Evolutionary conservation across 352 stramenopile genomes (phyloP).

Genomic region (Phytophthora ramorum): DNA sequence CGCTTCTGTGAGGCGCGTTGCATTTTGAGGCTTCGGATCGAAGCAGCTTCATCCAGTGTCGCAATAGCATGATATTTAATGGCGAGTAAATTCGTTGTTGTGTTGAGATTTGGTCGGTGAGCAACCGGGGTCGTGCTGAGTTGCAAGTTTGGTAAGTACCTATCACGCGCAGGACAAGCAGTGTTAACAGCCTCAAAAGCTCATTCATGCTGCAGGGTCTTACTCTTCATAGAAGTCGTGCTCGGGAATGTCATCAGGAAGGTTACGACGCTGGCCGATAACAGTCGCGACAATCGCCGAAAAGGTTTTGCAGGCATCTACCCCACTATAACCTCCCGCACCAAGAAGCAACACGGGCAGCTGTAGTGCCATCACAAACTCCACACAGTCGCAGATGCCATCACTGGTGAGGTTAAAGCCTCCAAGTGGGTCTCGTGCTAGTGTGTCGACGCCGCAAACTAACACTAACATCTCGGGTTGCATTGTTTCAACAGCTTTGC

Average conservation of each 20-base stretch:
- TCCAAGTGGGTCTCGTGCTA: conserved; percentile 48
- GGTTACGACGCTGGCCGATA: conserved; percentile 30
- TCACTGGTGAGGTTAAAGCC: conserved; percentile 59
- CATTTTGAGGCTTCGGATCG: background rate
- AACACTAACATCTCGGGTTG: conserved; percentile 62
- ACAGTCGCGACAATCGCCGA: conserved; percentile 57
- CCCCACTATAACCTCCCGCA: conserved; percentile 71
- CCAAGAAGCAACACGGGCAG: conserved; percentile 65
- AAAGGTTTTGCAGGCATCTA: conserved; percentile 59
- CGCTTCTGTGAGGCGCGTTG: conserved; percentile 1
- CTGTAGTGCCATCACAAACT: conserved; percentile 39
- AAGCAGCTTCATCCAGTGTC: conserved; percentile 8
- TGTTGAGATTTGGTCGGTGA: conserved; percentile 13
- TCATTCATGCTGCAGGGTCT: background rate
- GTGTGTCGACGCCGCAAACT: conserved; percentile 75
- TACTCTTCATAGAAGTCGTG: conserved; percentile 69
- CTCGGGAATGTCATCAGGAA: conserved; percentile 51
- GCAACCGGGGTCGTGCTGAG: background rate
- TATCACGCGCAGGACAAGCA: background rate
- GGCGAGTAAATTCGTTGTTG: background rate
- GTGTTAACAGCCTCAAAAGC: background rate
- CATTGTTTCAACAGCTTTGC: conserved; percentile 46
- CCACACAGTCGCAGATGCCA: conserved; percentile 43
- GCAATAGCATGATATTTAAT: conserved; percentile 3
- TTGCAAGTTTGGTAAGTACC: conserved; percentile 10